Percentiles rank a stretch among this genome's conserved stretches.
Evolutionary conservation across 2,329 filamentous ascomycete species (phyloP).

Genomic region (Daldinia eschscholtzii): DNA sequence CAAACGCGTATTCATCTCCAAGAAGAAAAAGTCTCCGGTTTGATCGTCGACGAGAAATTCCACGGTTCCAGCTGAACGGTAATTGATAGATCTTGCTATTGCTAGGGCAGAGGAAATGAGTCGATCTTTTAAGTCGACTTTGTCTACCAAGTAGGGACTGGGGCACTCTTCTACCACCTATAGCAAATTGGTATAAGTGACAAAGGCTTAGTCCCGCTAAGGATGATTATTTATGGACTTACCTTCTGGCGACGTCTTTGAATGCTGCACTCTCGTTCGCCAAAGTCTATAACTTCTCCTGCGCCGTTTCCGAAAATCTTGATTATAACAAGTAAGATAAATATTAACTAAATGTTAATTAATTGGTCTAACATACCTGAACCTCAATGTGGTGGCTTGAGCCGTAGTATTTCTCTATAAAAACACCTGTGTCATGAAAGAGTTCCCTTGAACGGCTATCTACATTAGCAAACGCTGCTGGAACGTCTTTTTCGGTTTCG

Average conservation of each 20-base stretch:
- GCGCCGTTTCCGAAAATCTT: constrained; percentile 71
- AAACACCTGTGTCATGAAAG: constrained; percentile 72
- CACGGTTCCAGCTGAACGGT: constrained; percentile 54
- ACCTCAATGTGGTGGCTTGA: constrained; percentile 75
- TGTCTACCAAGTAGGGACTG: constrained; percentile 66
- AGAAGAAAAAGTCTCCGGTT: constrained; percentile 69
- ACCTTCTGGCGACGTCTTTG: constrained; percentile 76
- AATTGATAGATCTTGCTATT: constrained; percentile 46
- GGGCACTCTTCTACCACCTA: constrained; percentile 75
- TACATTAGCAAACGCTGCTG: constrained; percentile 66
- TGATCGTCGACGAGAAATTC: constrained; percentile 74
- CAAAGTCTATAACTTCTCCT: constrained; percentile 67
- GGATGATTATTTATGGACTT: neutral
- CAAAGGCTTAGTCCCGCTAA: neutral
- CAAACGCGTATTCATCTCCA: constrained; percentile 70
- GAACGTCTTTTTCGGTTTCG: constrained; percentile 62
- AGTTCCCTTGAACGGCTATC: constrained; percentile 67
- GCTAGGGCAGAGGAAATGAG: constrained; percentile 40
- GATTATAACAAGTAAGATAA: neutral
- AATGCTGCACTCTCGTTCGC: constrained; percentile 76
- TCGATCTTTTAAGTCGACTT: constrained; percentile 51
- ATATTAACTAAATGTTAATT: neutral
- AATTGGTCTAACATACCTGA: constrained; percentile 55
- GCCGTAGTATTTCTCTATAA: constrained; percentile 73
- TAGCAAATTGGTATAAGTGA: neutral